These are phyloP conservation scores for Piloderma croceum DNA, from an alignment of 768 basidiomycete species.

Conservation along the genomic window DNA sequence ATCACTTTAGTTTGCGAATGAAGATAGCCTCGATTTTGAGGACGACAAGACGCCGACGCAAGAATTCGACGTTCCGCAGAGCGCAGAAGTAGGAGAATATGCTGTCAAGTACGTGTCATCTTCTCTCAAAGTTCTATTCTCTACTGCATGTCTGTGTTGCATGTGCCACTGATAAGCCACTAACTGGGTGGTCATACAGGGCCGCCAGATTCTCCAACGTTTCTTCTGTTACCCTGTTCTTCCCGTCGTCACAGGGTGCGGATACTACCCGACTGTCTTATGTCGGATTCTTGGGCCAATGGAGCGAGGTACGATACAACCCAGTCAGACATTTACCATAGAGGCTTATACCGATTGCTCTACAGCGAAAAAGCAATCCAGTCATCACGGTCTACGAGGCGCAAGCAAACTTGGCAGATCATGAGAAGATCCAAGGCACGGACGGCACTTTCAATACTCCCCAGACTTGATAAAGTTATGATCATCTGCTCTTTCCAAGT, in stretches of 20 bases:
- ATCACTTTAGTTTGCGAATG: conserved; percentile 63
- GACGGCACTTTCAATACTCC: conserved; percentile 52
- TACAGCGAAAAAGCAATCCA: conserved; percentile 69
- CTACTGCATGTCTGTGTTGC: not conserved
- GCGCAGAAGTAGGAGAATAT: conserved; percentile 80
- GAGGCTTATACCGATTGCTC: too few relatives aligned
- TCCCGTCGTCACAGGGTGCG: conserved; percentile 76
- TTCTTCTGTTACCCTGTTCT: conserved; percentile 75
- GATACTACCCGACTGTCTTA: conserved; percentile 77
- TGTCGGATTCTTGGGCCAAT: conserved; percentile 78
- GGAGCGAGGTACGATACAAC: conserved; percentile 74
- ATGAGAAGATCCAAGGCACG: conserved; percentile 79
- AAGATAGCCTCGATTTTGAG: conserved; percentile 75
- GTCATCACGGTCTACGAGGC: conserved; percentile 85
- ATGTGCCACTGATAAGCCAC: too few relatives aligned
- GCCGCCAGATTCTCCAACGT: conserved; percentile 82
- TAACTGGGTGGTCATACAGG: too few relatives aligned
- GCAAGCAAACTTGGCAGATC: conserved; percentile 83
- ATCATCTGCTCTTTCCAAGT: too few relatives aligned
- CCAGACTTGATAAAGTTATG: conserved; percentile 25
- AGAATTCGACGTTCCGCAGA: conserved; percentile 63
- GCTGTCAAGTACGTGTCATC: conserved; percentile 58
- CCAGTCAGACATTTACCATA: too few relatives aligned
- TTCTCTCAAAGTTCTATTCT: not conserved
- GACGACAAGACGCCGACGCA: conserved; percentile 59